These are phyloP conservation scores for Botrytis elliptica DNA, from an alignment of 2,329 filamentous ascomycete species.

Conservation along the genomic window DNA sequence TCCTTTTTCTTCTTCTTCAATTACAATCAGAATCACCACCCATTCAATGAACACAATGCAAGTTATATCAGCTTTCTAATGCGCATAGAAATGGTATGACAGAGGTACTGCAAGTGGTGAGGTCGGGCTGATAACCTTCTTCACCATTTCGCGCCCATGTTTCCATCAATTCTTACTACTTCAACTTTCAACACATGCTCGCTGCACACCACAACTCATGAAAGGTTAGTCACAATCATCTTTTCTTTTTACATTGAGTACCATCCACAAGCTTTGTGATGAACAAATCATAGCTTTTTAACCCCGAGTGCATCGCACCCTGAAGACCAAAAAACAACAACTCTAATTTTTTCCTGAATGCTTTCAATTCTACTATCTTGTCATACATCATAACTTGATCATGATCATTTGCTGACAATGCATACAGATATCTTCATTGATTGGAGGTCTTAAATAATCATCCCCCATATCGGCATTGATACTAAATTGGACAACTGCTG, in stretches of 20 bases:
- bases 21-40: neutral
- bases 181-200: neutral
- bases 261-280: conserved; percentile 36
- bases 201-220: neutral
- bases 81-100: neutral
- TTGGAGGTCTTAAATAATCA: neutral
- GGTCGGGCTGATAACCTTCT: neutral
- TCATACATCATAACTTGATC: conserved; percentile 45
- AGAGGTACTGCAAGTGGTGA: neutral
- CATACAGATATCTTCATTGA: conserved; percentile 43
- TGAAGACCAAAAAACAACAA: conserved; percentile 43
- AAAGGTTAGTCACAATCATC: conserved; percentile 32
- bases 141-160: neutral
- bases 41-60: neutral
- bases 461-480: neutral
- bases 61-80: neutral
- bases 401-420: conserved; percentile 52
- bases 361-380: conserved; percentile 34
- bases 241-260: conserved; percentile 14
- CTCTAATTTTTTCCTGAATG: conserved; percentile 46
- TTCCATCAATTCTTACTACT: neutral
- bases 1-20: no score
- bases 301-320: conserved; percentile 40
- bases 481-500: neutral
- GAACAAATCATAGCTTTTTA: conserved; percentile 43